Evolutionary conservation across 73 alveolate species (phyloP).

Genomic region (Paramecium biaurelia): DNA sequence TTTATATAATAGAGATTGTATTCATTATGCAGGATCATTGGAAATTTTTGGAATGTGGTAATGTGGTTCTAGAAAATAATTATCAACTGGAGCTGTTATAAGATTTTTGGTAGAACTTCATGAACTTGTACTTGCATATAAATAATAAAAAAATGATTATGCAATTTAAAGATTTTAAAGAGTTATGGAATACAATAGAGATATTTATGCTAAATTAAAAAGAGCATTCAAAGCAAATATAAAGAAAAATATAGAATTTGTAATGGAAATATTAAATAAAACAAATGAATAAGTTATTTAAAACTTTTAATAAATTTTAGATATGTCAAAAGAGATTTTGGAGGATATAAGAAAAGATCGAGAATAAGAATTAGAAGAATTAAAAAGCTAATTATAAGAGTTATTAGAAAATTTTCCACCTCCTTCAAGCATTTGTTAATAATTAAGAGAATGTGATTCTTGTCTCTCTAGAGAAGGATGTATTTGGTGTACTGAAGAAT

Average conservation of each 20-base stretch:
- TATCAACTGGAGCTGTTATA: slow-evolving; percentile 2
- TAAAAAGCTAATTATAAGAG: not conserved
- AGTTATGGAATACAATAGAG: not conserved
- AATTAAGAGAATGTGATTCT: not conserved
- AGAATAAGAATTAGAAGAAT: not conserved
- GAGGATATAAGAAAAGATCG: not conserved
- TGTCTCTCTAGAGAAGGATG: slow-evolving; percentile 11
- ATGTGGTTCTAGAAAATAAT: slow-evolving; percentile 11
- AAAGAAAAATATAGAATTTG: not conserved
- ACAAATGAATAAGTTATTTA: not conserved
- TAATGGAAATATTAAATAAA: not conserved
- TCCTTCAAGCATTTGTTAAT: slow-evolving; percentile 5
- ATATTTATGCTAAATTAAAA: not conserved
- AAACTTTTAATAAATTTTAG: not conserved
- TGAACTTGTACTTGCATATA: slow-evolving; percentile 3
- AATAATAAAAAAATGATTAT: slow-evolving; percentile 29
- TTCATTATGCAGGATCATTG: slow-evolving; percentile 43
- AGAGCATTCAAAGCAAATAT: not conserved
- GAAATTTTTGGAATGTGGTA: slow-evolving; percentile 40
- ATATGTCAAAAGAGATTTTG: slow-evolving; percentile 24
- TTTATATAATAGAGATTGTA: slow-evolving; percentile 47
- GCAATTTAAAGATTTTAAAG: slow-evolving; percentile 29
- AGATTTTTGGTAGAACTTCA: slow-evolving; percentile 39
- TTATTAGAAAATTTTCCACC: slow-evolving; percentile 34
- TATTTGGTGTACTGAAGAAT: slow-evolving; percentile 31